Base-by-base conservation (phyloP, 306 rosid genomes). In the Spatholobus suberectus region DNA sequence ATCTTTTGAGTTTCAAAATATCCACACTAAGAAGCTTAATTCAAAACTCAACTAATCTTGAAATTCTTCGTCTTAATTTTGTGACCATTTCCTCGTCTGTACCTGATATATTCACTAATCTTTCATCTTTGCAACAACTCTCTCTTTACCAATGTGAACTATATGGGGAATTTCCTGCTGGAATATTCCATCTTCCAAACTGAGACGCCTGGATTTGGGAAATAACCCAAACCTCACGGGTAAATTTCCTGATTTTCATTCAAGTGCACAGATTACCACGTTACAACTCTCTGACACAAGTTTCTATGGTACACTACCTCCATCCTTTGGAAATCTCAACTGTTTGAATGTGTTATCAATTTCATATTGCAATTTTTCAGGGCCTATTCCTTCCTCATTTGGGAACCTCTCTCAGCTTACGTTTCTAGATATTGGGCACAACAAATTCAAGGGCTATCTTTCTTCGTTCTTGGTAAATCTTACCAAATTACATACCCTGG, bases 161-260 rank as follows among this genome's bases (percentile, higher is more conserved):
- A 44, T 18, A 14, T 3, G 93, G 88, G 3, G 49, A 58, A 9
- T 81, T 90, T 23, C 88, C 88, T 0, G 5, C 0, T 0, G 68
- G 58, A 43, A 68, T 87, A 24, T 87, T 89, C 29, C 73, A 63
- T 2, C 47, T 85, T 3, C 88, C 83, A 41, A 76, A 85, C 8
- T 90, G 24, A 9, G 26, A 29, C 0, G 5, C 12, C 80, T 90
- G 10, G 1, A 0, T 0, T 2, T 84, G 3, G 0, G 11, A 0
- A 0, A 0, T 0, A 90, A 90, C 32, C 21, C 0, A 2, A 0
- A 84, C 3, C 85, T 90, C 23, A 59, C 0, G 0, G 89, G 88
- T 32, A 27, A 57, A 8, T 52, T 90, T 11, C 91, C 88, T 21
- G 81, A 73, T 20, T 73, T 86, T 62, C 81, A 59, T 27, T 67